Evolutionary conservation across 2,329 filamentous ascomycete species (phyloP).

Genomic region (Verticillium tricorpus): DNA sequence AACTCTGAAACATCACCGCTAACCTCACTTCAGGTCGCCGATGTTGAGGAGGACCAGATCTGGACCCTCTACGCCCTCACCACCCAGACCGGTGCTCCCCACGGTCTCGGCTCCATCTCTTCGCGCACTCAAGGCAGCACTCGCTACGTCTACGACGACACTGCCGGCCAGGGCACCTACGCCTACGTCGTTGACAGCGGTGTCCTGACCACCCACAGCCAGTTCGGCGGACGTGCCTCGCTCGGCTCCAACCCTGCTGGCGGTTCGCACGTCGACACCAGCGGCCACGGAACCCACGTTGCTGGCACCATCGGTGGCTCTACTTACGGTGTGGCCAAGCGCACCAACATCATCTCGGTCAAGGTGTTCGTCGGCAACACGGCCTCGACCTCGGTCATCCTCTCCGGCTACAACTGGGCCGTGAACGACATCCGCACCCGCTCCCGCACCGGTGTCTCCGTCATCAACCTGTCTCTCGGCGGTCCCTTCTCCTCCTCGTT

Average conservation of each 20-base stretch:
- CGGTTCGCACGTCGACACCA: constrained; percentile 24
- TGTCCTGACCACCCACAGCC: constrained; percentile 20
- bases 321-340: constrained; percentile 43
- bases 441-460: constrained; percentile 20
- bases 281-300: constrained; percentile 44
- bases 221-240: constrained; percentile 26
- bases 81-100: constrained; percentile 31
- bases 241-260: constrained; percentile 17
- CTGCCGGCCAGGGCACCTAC: constrained; percentile 28
- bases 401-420: constrained; percentile 20
- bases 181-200: constrained; percentile 39
- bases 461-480: constrained; percentile 37
- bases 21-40: constrained; percentile 1
- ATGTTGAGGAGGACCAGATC: constrained; percentile 6
- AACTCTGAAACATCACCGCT: constrained; percentile 6
- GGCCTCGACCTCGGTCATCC: constrained; percentile 12
- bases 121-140: constrained; percentile 12
- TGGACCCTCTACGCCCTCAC: constrained; percentile 8
- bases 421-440: constrained; percentile 17
- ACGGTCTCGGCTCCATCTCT: constrained; percentile 43
- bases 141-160: constrained; percentile 26
- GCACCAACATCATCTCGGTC: constrained; percentile 35
- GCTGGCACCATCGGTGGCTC: constrained; percentile 39
- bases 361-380: constrained; percentile 36
- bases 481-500: constrained; percentile 22